Conservation (phyloP, 257 asterid species). For the Galeopsis tetrahit region DNA sequence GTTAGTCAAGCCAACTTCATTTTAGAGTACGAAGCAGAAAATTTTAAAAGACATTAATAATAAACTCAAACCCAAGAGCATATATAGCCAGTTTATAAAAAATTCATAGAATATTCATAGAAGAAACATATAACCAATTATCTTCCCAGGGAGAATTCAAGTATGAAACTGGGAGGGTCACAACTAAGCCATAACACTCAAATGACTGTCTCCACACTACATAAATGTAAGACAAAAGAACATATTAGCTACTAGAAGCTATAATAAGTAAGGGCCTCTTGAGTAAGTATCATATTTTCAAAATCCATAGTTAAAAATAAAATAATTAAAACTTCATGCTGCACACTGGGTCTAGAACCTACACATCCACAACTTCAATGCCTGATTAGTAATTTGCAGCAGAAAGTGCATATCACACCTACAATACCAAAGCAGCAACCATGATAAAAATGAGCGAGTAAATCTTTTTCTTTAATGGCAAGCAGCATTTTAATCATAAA, state of each 20-base stretch:
- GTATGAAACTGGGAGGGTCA: slow-evolving; percentile 17
- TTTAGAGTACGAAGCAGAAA: slow-evolving; percentile 10
- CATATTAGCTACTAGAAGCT: slow-evolving; percentile 9
- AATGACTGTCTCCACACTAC: slow-evolving; percentile 25
- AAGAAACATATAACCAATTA: not conserved
- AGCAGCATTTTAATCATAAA: not conserved
- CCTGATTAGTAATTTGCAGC: not conserved
- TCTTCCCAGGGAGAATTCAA: slow-evolving; percentile 2
- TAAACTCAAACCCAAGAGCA: slow-evolving; percentile 4
- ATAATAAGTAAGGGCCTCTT: slow-evolving; percentile 1
- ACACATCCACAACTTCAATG: slow-evolving; percentile 17
- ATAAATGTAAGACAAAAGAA: not conserved
- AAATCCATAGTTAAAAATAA: not conserved
- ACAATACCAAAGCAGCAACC: slow-evolving; percentile 21
- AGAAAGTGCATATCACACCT: slow-evolving; percentile 11
- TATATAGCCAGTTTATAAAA: slow-evolving; percentile 2
- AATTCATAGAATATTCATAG: slow-evolving; percentile 3
- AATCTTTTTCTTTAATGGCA: not conserved
- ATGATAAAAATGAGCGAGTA: not conserved
- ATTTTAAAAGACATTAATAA: not conserved
- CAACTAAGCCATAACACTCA: not conserved
- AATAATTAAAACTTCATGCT: not conserved
- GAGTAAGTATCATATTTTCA: slow-evolving; percentile 7
- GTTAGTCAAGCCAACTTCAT: not conserved
- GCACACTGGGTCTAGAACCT: not conserved